Evolutionary conservation across 352 stramenopile species (phyloP).

Genomic region (Globisporangium polare): DNA sequence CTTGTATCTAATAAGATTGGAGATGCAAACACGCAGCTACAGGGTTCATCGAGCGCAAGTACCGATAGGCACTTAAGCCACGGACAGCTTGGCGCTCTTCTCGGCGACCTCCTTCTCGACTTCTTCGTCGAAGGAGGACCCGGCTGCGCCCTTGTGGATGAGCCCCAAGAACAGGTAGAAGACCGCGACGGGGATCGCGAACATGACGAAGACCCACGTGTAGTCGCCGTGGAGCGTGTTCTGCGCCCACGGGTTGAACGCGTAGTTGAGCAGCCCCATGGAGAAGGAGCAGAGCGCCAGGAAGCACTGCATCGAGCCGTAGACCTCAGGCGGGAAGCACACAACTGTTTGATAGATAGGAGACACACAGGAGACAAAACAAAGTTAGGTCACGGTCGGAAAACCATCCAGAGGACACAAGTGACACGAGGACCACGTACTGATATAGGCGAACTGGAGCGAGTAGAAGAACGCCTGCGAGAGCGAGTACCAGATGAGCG

Average conservation of each 20-base stretch:
- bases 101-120: slow-evolving; percentile 1
- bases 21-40: background rate
- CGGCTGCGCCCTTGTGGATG: slow-evolving; percentile 10
- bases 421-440: background rate
- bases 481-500: slow-evolving; percentile 25
- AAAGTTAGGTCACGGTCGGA: background rate
- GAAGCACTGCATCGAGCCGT: slow-evolving; percentile 32
- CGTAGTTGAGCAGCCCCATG: slow-evolving; percentile 31
- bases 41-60: background rate
- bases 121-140: background rate
- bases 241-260: slow-evolving; percentile 32
- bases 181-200: slow-evolving; percentile 23
- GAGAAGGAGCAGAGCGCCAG: slow-evolving; percentile 28
- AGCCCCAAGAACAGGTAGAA: slow-evolving; percentile 28
- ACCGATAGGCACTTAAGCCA: background rate
- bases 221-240: slow-evolving; percentile 29
- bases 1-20: background rate
- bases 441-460: slow-evolving; percentile 32
- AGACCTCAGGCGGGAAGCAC: slow-evolving; percentile 30
- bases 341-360: slow-evolving; percentile 12
- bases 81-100: slow-evolving; percentile 11
- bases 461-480: slow-evolving; percentile 26
- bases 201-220: slow-evolving; percentile 30
- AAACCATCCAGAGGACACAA: slow-evolving; percentile 6
- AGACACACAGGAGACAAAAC: background rate